phyloP scores from a whole-genome alignment of 176 grass and related monocot species.

The Bonia amplexicaulis region DNA sequence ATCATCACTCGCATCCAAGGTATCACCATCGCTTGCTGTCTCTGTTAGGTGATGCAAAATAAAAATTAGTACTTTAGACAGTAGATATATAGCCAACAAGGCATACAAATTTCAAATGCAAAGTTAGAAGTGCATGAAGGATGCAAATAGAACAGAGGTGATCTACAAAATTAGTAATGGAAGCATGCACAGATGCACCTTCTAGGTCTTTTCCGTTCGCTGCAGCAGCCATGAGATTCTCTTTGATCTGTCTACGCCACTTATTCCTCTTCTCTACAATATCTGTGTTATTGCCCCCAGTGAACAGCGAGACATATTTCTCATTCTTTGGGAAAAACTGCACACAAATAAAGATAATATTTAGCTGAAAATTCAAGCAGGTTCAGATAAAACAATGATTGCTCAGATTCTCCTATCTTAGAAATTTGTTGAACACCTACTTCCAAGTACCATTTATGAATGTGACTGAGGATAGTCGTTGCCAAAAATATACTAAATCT shows the following conservation, averaged over 20 bases:
- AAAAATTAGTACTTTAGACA: slow-evolving; percentile 23
- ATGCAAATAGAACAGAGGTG: slow-evolving; percentile 10
- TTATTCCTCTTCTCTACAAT: slow-evolving; percentile 64
- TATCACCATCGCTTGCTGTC: slow-evolving; percentile 91
- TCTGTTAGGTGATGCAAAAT: slow-evolving; percentile 47
- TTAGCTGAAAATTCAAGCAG: slow-evolving; percentile 28
- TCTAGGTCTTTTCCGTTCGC: slow-evolving; percentile 85
- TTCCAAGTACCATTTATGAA: slow-evolving; percentile 20
- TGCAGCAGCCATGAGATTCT: slow-evolving; percentile 68
- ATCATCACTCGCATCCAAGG: slow-evolving; percentile 84
- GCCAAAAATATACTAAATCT: neutral
- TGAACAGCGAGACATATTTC: slow-evolving; percentile 76
- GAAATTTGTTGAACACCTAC: neutral
- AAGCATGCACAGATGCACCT: slow-evolving; percentile 35
- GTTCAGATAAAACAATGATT: slow-evolving; percentile 5
- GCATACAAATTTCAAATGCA: neutral
- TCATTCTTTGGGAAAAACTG: slow-evolving; percentile 97
- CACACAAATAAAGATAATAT: slow-evolving; percentile 16
- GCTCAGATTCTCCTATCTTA: neutral
- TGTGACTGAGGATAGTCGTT: neutral
- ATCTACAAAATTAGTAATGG: neutral
- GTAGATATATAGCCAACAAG: neutral
- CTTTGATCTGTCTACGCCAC: slow-evolving; percentile 83
- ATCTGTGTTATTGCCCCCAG: slow-evolving; percentile 55
- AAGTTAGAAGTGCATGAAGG: neutral